phyloP scores from a whole-genome alignment of 352 stramenopile genomes.

The Pythium rhizo-oryzae region DNA sequence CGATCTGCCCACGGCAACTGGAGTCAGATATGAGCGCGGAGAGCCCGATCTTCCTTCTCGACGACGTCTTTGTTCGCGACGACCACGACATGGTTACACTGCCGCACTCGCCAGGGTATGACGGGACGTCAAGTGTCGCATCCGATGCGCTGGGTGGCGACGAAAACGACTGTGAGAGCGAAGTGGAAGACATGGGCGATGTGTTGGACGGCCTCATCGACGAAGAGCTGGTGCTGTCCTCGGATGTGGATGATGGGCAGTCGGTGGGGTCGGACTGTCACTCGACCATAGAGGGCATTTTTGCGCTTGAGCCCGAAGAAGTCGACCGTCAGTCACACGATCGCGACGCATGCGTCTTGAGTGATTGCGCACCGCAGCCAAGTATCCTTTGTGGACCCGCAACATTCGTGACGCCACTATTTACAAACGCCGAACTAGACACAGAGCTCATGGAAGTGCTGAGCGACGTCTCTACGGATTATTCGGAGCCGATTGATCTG shows the following conservation, averaged over 20 bases:
- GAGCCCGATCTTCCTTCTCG: constrained; percentile 4
- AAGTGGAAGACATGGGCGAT: neutral
- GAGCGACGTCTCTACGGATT: neutral
- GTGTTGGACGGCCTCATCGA: constrained; percentile 7
- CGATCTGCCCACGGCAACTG: constrained; percentile 28
- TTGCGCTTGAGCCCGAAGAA: neutral
- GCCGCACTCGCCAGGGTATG: neutral
- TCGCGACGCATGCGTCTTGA: neutral
- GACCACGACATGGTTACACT: neutral
- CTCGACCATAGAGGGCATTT: too few species aligned
- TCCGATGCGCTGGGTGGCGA: neutral
- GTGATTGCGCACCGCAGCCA: neutral
- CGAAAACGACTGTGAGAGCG: neutral
- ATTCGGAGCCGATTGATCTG: neutral
- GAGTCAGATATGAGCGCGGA: neutral
- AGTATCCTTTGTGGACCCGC: neutral
- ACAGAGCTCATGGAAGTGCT: neutral
- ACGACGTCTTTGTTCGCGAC: neutral
- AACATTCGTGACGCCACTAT: neutral
- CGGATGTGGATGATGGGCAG: neutral
- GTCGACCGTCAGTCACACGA: neutral
- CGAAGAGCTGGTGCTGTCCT: constrained; percentile 1
- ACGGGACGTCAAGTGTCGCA: neutral
- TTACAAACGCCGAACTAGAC: neutral
- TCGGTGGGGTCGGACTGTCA: too few species aligned